Evolutionary conservation across 768 basidiomycete species (phyloP), one percentile per base, ranked within the genome.

Genomic region (Gymnopilus junonius): DNA sequence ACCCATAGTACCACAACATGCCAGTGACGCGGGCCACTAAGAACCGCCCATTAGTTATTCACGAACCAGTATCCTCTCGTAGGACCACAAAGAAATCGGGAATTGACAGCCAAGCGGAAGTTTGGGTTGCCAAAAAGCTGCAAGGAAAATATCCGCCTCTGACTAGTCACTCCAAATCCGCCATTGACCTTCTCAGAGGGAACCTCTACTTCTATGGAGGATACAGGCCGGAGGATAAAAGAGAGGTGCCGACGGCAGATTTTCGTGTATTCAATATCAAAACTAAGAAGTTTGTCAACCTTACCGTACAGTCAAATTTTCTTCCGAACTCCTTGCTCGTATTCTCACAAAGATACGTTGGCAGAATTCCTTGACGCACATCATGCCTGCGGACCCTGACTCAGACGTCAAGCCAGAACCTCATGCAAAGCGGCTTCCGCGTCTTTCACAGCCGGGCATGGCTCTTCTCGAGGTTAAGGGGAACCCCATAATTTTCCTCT

Each of bases 191-290:
- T 15, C 17, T 12, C 2, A 53, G 37, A 25, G 51, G 40, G 8
- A 60, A 55, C 17, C 23, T 61, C 29, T 61, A 40, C n/a, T 21
- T 61, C 11, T 43, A 61, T 17, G 59, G 59, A 15, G 59, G 59
- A 2, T 40, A 20, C 25, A n/a, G 15, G 6, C 39, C 37, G 4
- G 43, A 50, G 15, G 46, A 60, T 20, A 11, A 60, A 10, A 15
- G 17, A 5, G 39, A 60, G 15, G 5, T 53, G 5, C 59, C 59
- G 1, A 39, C 27, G 1, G 15, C 46, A 1, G 14, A 60, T 60
- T 53, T 60, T 14, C 50, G 37, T 4, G 48, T 60, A 8, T 60
- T 46, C 11, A 50, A 60, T 34, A 53, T 29, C 15, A 11, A 35
- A 12, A 60, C 32, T 11, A 60, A 53, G 59, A 31, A 60, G n/a